Percentiles rank a stretch among this genome's conserved stretches.
These are phyloP conservation scores for Colletotrichum nymphaeae DNA, from an alignment of 2,329 filamentous ascomycete genomes.

Conservation along the genomic window DNA sequence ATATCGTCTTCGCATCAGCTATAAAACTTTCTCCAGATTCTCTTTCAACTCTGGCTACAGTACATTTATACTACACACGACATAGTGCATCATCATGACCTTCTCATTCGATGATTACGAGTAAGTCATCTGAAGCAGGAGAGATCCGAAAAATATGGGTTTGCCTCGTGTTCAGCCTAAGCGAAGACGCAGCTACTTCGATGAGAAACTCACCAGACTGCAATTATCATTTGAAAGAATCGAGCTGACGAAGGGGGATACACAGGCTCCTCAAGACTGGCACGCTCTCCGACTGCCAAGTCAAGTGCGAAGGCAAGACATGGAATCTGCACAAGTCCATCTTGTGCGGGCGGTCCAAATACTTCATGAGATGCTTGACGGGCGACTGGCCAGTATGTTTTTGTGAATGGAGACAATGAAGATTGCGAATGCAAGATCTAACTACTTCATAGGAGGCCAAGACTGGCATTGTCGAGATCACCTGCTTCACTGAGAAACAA, in stretches of 20 bases:
- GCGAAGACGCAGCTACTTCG: too few relatives aligned
- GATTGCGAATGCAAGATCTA: neutral
- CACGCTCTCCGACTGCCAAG: neutral
- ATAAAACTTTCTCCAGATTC: neutral
- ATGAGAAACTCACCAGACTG: neutral
- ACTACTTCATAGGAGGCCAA: neutral
- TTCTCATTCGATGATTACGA: neutral
- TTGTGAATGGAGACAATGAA: neutral
- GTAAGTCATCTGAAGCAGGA: neutral
- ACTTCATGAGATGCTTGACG: neutral
- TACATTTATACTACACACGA: too few relatives aligned
- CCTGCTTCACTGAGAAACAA: neutral
- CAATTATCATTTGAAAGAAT: neutral
- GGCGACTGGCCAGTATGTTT: neutral
- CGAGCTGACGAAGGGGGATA: too few relatives aligned
- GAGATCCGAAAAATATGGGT: neutral
- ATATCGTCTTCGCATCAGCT: neutral
- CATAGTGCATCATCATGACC: neutral
- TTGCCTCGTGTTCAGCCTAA: neutral
- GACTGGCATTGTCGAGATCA: neutral
- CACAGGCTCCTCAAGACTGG: neutral
- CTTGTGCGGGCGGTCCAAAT: neutral
- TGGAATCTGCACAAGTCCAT: neutral
- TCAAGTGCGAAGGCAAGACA: neutral
- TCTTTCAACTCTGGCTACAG: too few relatives aligned